phyloP scores from a whole-genome alignment of 169 alveolate genomes.

The Babesia caballi region DNA sequence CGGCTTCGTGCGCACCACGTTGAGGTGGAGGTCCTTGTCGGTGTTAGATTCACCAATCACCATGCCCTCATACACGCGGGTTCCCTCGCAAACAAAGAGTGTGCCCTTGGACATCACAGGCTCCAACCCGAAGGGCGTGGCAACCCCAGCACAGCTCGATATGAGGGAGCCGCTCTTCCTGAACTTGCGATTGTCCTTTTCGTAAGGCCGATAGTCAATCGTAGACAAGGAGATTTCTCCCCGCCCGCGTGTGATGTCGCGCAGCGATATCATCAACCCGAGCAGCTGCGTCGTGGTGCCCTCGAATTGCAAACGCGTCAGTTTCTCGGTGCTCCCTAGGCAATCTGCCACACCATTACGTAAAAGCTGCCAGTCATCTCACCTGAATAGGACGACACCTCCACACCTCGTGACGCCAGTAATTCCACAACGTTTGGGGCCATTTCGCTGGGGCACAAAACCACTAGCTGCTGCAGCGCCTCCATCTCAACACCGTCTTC shows the following conservation, averaged over 20 bases:
- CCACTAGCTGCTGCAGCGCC: conserved; percentile 78
- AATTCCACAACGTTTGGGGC: conserved; percentile 80
- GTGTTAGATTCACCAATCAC: conserved; percentile 83
- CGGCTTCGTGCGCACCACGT: conserved; percentile 80
- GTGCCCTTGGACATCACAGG: conserved; percentile 85
- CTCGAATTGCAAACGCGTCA: conserved; percentile 41
- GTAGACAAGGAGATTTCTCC: conserved; percentile 78
- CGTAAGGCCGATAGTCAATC: conserved; percentile 76
- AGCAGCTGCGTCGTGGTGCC: conserved; percentile 71
- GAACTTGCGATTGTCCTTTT: conserved; percentile 61
- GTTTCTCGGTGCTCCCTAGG: conserved; percentile 51
- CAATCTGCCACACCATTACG: conserved; percentile 4
- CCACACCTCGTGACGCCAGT: conserved; percentile 75
- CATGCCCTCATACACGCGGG: conserved; percentile 84
- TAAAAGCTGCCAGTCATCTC: not conserved
- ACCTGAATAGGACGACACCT: conserved; percentile 60
- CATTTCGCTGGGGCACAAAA: conserved; percentile 69
- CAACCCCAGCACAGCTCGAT: conserved; percentile 78
- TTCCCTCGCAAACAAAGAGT: conserved; percentile 79
- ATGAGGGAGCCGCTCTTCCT: conserved; percentile 82
- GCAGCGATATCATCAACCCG: conserved; percentile 75
- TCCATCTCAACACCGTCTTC: conserved; percentile 79
- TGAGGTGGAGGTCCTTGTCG: conserved; percentile 80
- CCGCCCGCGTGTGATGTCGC: conserved; percentile 83
- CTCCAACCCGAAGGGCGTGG: conserved; percentile 85